Evolutionary conservation across 805 yeast genomes (phyloP), one percentile per base, ranked within the genome.

Genomic region (Kuraishia molischiana): DNA sequence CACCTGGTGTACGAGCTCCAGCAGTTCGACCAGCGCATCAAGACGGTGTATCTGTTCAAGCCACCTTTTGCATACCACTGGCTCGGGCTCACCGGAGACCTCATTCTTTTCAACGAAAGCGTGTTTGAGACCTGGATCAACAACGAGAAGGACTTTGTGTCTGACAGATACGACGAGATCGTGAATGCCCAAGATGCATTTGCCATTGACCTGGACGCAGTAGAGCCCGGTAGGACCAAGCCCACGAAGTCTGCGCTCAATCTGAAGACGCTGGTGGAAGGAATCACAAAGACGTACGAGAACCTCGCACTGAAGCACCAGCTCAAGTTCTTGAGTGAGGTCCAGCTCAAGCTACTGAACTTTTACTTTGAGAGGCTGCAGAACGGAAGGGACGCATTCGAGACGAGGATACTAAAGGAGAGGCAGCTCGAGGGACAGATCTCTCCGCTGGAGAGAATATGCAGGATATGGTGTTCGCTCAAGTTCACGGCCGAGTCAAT

Each of bases 231-330:
- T 5, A 54, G 55, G 37, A 66, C 75, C 0, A 69, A 68, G 42
- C 87, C 90, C 0, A 79, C 86, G 0, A 69, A 69, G 43, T 72
- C 85, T 1, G 75, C 87, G 0, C 61, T 68, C 29, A 71, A 74
- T 35, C 52, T 82, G 42, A 66, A 66, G 32, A 77, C 76, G 46
- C 53, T 83, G 31, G 55, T 82, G 18, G 75, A 76, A 44, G 69
- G 71, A 34, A 63, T 78, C 38, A 75, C 79, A 3, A 61, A 62
- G 13, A 77, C 73, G 43, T 77, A 76, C 55, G 61, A 61, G 28
- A 62, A 77, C 19, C 62, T 77, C 43, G 61, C 64, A 35, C 67
- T 70, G 14, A 68, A 69, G 33, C 73, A 66, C 44, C 77, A 79
- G 42, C 59, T 77, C 39, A 66, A 69, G 44, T 77, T 75, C 43